A percentile compares a stretch with the other conserved stretches of the same genome.
phyloP scores from a whole-genome alignment of 192 early-diverging fungal species.

The Obelidium mucronatum region DNA sequence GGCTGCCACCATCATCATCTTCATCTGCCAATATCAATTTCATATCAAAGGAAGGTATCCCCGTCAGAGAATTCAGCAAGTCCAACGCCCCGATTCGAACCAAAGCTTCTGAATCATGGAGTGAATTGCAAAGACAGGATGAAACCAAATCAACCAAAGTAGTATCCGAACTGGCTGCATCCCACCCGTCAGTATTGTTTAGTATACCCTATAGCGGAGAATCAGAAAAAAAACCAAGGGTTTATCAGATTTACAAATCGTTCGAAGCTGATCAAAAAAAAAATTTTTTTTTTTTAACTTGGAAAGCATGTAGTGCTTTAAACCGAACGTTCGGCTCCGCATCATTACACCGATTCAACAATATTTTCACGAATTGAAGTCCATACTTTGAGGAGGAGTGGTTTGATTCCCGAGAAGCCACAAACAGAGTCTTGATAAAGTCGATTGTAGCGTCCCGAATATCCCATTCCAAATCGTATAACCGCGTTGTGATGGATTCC shows the following conservation, averaged over 20 bases:
- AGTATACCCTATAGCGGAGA: no score
- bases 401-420: not conserved
- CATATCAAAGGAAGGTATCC: not conserved
- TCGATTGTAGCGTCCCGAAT: conserved; percentile 4
- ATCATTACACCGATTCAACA: conserved; percentile 13
- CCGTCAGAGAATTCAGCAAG: not conserved
- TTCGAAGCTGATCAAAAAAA: not conserved
- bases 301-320: not conserved
- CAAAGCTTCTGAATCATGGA: conserved; percentile 31
- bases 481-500: conserved; percentile 9
- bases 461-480: conserved; percentile 34
- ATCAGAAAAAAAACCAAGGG: no score
- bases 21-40: not conserved
- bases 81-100: conserved; percentile 17
- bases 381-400: not conserved
- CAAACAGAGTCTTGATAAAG: conserved; percentile 3
- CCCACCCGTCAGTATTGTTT: no score
- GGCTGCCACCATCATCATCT: not conserved
- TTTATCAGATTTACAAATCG: not conserved
- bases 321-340: conserved; percentile 15
- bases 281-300: not conserved
- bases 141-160: not conserved
- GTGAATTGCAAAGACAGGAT: no score
- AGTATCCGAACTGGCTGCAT: no score
- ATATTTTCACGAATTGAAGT: not conserved